Evolutionary conservation across 2,329 filamentous ascomycete species (phyloP).

Genomic region (Zasmidium citrigriseum): DNA sequence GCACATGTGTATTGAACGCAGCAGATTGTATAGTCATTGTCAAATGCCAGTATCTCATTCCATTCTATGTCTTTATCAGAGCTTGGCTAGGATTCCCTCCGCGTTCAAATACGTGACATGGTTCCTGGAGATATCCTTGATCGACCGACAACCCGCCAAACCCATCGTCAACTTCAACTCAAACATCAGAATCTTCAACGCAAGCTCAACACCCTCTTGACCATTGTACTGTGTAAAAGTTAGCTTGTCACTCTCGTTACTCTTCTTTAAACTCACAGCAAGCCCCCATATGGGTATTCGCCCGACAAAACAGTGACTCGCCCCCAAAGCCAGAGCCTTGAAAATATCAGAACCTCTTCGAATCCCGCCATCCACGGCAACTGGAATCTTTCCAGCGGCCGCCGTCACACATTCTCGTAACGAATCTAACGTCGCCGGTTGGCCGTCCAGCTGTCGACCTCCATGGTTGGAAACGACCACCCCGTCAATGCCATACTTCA

Average conservation of each 20-base stretch:
- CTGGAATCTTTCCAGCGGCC: conserved; percentile 49
- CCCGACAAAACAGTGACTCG: conserved; percentile 51
- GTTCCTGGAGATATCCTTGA: conserved; percentile 13
- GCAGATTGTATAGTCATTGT: not conserved
- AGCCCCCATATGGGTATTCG: conserved; percentile 52
- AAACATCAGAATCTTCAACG: conserved; percentile 43
- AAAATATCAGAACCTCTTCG: conserved; percentile 57
- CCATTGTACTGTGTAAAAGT: conserved; percentile 30
- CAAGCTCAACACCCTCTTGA: conserved; percentile 40
- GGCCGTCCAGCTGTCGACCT: conserved; percentile 58
- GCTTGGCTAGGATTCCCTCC: conserved; percentile 11
- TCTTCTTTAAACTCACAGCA: conserved; percentile 21
- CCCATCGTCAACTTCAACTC: conserved; percentile 42
- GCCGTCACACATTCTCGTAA: conserved; percentile 40
- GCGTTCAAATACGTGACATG: conserved; percentile 15
- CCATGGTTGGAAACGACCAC: conserved; percentile 59
- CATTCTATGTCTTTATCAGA: not conserved
- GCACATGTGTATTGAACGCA: not conserved
- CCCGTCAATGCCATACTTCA: conserved; percentile 42
- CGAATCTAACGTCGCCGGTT: conserved; percentile 53
- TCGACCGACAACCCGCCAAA: conserved; percentile 32
- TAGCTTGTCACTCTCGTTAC: not conserved
- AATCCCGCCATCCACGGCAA: conserved; percentile 64
- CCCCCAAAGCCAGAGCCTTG: conserved; percentile 56
- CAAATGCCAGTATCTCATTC: not conserved